phyloP scores from a whole-genome alignment of 2,329 filamentous ascomycete genomes.

The Colletotrichum aenigma region DNA sequence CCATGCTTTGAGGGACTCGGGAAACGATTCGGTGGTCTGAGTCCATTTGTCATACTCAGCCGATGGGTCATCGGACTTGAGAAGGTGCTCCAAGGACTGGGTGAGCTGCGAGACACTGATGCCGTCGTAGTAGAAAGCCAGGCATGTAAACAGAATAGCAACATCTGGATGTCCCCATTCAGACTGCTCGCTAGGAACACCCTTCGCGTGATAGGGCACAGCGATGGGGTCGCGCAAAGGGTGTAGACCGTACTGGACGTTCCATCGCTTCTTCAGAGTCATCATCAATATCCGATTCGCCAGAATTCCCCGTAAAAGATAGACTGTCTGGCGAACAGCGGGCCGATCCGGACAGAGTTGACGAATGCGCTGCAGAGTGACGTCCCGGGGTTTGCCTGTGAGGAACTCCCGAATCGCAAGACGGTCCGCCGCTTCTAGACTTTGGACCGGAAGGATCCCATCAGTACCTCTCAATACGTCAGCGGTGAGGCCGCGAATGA shows the following conservation, averaged over 20 bases:
- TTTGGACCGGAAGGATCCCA: conserved; percentile 33
- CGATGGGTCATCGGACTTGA: conserved; percentile 60
- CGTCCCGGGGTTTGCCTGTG: conserved; percentile 23
- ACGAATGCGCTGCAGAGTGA: conserved; percentile 25
- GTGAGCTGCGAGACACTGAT: conserved; percentile 52
- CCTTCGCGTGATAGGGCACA: conserved; percentile 72
- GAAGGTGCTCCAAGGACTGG: conserved; percentile 52
- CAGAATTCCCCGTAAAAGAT: conserved; percentile 68
- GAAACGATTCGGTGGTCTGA: conserved; percentile 42
- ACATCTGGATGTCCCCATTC: conserved; percentile 75
- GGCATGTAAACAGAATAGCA: conserved; percentile 65
- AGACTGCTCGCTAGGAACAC: conserved; percentile 62
- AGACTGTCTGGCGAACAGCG: conserved; percentile 38
- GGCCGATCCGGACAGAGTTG: conserved; percentile 34
- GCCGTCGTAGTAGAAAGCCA: conserved; percentile 71
- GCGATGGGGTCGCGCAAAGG: conserved; percentile 61
- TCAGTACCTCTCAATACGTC: conserved; percentile 39
- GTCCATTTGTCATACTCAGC: conserved; percentile 59
- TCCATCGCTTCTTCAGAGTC: conserved; percentile 67
- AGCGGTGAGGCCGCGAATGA: conserved; percentile 41
- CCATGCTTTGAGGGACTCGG: conserved; percentile 53
- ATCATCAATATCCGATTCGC: conserved; percentile 63
- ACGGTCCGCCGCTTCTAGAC: conserved; percentile 31
- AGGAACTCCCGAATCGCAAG: conserved; percentile 28
- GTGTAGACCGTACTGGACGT: conserved; percentile 68